Conservation (phyloP, 2,329 filamentous ascomycete species). For the Karstenula rhodostoma region DNA sequence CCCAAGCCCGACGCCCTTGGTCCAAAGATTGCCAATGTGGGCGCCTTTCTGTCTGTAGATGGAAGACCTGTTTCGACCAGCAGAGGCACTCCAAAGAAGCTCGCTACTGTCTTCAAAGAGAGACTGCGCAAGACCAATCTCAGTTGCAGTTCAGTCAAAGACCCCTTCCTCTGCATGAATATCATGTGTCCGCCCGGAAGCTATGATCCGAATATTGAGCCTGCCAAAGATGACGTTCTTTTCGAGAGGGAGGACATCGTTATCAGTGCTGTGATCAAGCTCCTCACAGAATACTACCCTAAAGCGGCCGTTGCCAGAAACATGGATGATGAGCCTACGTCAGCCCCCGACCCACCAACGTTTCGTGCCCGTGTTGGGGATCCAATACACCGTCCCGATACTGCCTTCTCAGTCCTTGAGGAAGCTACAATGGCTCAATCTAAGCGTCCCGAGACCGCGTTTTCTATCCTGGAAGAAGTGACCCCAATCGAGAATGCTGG, state of each 20-base stretch:
- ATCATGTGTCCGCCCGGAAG: constrained; percentile 67
- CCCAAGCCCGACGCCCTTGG: constrained; percentile 59
- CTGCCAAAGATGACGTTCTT: constrained; percentile 75
- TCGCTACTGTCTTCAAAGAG: constrained; percentile 63
- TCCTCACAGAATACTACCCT: constrained; percentile 55
- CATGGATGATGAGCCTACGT: constrained; percentile 11
- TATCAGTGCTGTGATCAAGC: constrained; percentile 51
- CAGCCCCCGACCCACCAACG: constrained; percentile 13
- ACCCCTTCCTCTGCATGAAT: constrained; percentile 70
- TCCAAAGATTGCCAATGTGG: constrained; percentile 51
- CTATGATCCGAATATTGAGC: constrained; percentile 77
- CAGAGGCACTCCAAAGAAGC: constrained; percentile 67
- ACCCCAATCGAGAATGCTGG: background rate
- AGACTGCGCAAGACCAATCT: constrained; percentile 51
- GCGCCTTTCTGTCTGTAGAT: constrained; percentile 73
- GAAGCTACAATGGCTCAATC: background rate
- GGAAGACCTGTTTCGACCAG: constrained; percentile 67
- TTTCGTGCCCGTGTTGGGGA: background rate
- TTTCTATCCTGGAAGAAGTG: constrained; percentile 4
- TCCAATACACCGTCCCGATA: background rate
- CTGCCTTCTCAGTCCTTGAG: constrained; percentile 9
- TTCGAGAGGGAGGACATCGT: constrained; percentile 66
- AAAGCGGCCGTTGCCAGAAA: constrained; percentile 19
- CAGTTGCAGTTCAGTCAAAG: constrained; percentile 48
- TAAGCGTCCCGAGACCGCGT: background rate